phyloP scores from a whole-genome alignment of 2,329 filamentous ascomycete species.

The Corniculantispora saksenae region DNA sequence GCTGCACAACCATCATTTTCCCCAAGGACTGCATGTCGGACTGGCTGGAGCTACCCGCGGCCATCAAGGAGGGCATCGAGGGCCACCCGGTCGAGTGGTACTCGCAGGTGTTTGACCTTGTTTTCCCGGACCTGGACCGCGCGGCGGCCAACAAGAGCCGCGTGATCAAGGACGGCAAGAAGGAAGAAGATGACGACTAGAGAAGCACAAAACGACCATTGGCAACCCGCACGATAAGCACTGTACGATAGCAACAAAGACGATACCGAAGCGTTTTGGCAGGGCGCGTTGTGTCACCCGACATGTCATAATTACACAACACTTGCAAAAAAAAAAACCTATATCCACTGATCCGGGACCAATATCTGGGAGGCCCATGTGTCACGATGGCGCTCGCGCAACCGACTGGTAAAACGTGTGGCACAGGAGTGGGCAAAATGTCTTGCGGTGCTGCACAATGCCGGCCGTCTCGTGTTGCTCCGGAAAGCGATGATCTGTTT shows the following conservation, averaged over 20 bases:
- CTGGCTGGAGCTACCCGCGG: slow-evolving; percentile 96
- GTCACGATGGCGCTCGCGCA: too few species aligned
- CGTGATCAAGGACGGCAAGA: slow-evolving; percentile 54
- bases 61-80: slow-evolving; percentile 95
- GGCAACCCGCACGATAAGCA: background rate
- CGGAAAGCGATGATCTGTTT: too few species aligned
- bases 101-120: slow-evolving; percentile 84
- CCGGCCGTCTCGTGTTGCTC: too few species aligned
- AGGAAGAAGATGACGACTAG: slow-evolving; percentile 41
- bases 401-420: too few species aligned
- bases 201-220: slow-evolving; percentile 5
- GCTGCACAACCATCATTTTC: slow-evolving; percentile 92
- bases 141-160: slow-evolving; percentile 76
- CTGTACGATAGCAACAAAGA: background rate
- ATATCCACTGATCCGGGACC: too few species aligned
- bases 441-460: too few species aligned
- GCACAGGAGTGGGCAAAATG: too few species aligned
- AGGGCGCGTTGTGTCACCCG: background rate
- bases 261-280: background rate
- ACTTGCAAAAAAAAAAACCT: background rate
- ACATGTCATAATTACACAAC: background rate
- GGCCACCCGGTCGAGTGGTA: slow-evolving; percentile 94
- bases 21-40: slow-evolving; percentile 93
- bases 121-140: slow-evolving; percentile 80
- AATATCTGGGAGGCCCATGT: too few species aligned